phyloP scores from a whole-genome alignment of 441 rosid genomes.

The Rhodomyrtus psidioides region DNA sequence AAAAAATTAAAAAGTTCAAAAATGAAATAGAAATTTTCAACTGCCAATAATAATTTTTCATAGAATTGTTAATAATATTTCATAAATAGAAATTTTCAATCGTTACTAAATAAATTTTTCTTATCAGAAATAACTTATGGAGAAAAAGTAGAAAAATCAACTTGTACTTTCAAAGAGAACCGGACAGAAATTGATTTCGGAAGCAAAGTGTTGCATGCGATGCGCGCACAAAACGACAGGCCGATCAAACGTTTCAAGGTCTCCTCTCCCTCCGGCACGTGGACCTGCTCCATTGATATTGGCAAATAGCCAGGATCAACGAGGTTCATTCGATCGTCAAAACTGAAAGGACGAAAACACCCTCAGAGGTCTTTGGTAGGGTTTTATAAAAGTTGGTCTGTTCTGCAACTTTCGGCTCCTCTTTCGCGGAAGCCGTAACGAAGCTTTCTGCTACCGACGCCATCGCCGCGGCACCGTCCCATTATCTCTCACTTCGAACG shows the following conservation, averaged over 20 bases:
- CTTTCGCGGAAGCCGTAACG: slow-evolving; percentile 1
- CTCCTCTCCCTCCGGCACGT: background rate
- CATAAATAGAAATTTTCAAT: too few species aligned
- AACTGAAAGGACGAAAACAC: background rate
- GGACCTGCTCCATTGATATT: background rate
- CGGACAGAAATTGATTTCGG: too few species aligned
- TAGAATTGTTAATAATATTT: too few species aligned
- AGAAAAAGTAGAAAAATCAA: too few species aligned
- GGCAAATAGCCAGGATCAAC: too few species aligned
- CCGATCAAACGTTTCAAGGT: background rate
- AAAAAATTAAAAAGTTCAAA: too few species aligned
- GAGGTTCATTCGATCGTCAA: background rate
- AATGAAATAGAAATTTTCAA: too few species aligned
- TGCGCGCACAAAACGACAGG: background rate
- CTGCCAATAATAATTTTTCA: too few species aligned
- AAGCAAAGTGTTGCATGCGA: too few species aligned
- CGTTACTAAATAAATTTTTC: too few species aligned
- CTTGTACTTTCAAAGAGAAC: too few species aligned
- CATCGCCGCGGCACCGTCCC: background rate
- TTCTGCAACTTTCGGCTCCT: background rate
- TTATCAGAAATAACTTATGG: too few species aligned
- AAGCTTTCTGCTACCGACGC: background rate
- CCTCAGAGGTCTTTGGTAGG: background rate
- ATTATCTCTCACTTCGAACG: background rate
- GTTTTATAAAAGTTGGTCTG: background rate